phyloP scores from a whole-genome alignment of 2,329 filamentous ascomycete species.

The Aureobasidium sp. region DNA sequence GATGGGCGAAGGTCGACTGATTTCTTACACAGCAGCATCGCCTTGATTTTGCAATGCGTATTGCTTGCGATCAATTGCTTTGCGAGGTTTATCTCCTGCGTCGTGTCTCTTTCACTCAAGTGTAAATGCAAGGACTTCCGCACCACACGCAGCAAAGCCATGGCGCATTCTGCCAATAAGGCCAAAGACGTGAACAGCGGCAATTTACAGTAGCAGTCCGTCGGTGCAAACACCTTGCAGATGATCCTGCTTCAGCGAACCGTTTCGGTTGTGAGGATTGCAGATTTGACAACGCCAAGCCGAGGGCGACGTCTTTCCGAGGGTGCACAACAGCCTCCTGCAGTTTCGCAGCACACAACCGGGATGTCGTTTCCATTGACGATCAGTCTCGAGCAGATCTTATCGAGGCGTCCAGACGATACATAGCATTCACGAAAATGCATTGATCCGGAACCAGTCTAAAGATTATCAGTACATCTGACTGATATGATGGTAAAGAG shows the following conservation, averaged over 20 bases:
- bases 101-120: not conserved
- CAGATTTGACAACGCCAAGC: conserved; percentile 10
- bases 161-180: not conserved
- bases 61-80: not conserved
- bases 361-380: not conserved
- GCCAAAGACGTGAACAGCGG: not conserved
- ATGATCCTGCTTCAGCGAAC: not conserved
- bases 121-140: not conserved
- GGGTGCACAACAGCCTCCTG: conserved; percentile 3
- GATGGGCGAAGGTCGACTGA: not conserved
- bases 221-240: conserved; percentile 5
- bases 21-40: not conserved
- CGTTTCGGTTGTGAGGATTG: not conserved
- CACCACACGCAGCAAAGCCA: not conserved
- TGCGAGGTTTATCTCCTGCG: not conserved
- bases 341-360: conserved; percentile 6
- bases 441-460: not conserved
- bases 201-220: not conserved
- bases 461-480: not conserved
- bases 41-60: not conserved
- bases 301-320: not conserved
- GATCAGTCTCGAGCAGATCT: not conserved
- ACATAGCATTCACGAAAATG: not conserved
- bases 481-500: not conserved
- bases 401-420: not conserved